Evolutionary conservation across 192 early-diverging fungal genomes (phyloP), one percentile per base, ranked within the genome.

Genomic region (Entophlyctis luteolus): DNA sequence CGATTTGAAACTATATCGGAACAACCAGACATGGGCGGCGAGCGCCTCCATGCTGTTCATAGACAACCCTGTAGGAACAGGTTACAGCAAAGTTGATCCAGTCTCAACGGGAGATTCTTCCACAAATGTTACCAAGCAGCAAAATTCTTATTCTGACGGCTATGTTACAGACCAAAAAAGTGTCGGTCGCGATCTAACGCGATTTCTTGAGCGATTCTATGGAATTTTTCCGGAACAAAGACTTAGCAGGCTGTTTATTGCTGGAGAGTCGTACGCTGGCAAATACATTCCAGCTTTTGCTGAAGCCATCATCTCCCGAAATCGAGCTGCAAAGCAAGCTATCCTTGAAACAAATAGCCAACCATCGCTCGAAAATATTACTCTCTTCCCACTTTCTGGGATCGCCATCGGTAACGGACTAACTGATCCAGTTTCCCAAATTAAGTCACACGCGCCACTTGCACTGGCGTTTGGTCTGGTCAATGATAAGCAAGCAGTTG

Each of bases 31-130:
- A 2, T 93, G 91, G 91, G 84, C 82, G 35, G 79, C 85, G 38
- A 73, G 89, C 35, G 88, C 88, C 58, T 84, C 86, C 42, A 67
- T 93, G 72, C 72, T 93, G 14, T 90, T 89, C 37, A 84, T 93
- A 35, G 91, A 93, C 70, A 88, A 89, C 59, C 91, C 91, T 6
- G 89, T 87, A 6, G 91, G 91, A n/a, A 86, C 87, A 10, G 90
- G 91, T 49, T 83, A 55, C 60, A 72, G 68, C 42, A 67, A 34
- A 47, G 73, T 83, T 16, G 18, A 6, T 4, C 68, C 73, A 8
- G 16, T 12, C 22, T 22, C 27, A n/a, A 36, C 14, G 18, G 16
- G 23, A 39, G 4, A 6, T 6, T 12, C 25, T 5, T 63, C 6
- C 18, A 60, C 55, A n/a, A 14, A 54, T 46, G 5, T 12, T 5